Evolutionary conservation across 106 monocot species (phyloP).

Genomic region (Xerophyta viscosa): DNA sequence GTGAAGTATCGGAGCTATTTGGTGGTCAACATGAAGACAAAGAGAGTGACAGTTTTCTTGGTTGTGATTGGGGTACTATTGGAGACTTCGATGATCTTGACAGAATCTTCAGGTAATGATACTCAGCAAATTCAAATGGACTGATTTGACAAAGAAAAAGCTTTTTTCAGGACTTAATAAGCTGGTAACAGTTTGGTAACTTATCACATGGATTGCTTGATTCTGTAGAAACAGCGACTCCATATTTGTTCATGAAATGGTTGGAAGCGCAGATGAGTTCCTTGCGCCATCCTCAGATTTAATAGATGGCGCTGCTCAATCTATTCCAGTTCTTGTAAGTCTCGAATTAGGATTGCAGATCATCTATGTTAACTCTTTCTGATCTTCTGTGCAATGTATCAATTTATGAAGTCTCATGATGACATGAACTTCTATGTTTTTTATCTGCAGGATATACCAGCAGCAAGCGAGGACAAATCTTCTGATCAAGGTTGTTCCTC

Average conservation of each 20-base stretch:
- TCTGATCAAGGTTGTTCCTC: slow-evolving; percentile 32
- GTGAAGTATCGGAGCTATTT: slow-evolving; percentile 29
- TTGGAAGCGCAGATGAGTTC: slow-evolving; percentile 26
- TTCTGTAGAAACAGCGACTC: slow-evolving; percentile 47
- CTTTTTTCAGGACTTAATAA: too few species aligned
- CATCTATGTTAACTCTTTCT: background rate
- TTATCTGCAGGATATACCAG: slow-evolving; percentile 34
- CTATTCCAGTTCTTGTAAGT: slow-evolving; percentile 44
- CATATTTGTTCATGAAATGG: slow-evolving; percentile 44
- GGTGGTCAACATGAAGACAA: slow-evolving; percentile 26
- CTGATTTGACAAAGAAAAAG: background rate
- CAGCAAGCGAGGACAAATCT: slow-evolving; percentile 13
- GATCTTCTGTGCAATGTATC: background rate
- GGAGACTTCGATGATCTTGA: slow-evolving; percentile 69
- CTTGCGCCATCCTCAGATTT: slow-evolving; percentile 27
- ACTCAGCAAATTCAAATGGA: background rate
- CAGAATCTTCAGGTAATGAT: slow-evolving; percentile 48
- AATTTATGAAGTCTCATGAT: background rate
- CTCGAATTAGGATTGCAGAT: background rate
- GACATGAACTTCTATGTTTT: background rate
- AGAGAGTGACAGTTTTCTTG: slow-evolving; percentile 35
- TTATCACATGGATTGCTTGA: background rate
- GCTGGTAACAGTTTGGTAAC: too few species aligned
- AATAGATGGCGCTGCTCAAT: slow-evolving; percentile 22
- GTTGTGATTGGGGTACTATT: slow-evolving; percentile 51